phyloP scores from a whole-genome alignment of 202 grass and related monocot genomes.

The Schoenoplectus tabernaemontani region DNA sequence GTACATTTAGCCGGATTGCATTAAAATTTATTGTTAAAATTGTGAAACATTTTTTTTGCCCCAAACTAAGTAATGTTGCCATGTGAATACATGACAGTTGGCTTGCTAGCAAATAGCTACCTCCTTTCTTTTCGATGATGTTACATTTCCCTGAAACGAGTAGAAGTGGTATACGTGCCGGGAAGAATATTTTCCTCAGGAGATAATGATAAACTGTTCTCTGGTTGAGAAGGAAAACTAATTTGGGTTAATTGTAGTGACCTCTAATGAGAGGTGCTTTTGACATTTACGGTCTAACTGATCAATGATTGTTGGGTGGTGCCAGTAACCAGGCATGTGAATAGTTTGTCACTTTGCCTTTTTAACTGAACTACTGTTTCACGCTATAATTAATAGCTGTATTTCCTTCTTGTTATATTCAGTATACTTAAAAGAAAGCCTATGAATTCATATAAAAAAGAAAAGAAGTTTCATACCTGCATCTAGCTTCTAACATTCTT shows the following conservation, averaged over 20 bases:
- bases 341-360: too few species aligned
- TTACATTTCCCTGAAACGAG: neutral
- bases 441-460: neutral
- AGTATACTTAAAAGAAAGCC: neutral
- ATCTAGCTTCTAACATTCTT: neutral
- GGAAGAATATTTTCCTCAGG: neutral
- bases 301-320: neutral
- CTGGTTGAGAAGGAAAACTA: neutral
- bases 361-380: neutral
- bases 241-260: neutral
- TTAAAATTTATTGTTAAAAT: too few species aligned
- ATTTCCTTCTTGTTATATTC: neutral
- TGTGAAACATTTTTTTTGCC: too few species aligned
- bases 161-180: neutral
- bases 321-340: neutral
- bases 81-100: too few species aligned
- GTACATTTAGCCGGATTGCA: too few species aligned
- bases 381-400: neutral
- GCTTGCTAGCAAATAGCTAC: neutral
- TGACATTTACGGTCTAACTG: neutral
- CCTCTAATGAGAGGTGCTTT: neutral
- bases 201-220: neutral
- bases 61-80: too few species aligned
- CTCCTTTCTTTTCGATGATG: neutral
- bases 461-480: neutral